Base-by-base conservation (phyloP, 805 yeast genomes). In the Cephaloascus fragrans region DNA sequence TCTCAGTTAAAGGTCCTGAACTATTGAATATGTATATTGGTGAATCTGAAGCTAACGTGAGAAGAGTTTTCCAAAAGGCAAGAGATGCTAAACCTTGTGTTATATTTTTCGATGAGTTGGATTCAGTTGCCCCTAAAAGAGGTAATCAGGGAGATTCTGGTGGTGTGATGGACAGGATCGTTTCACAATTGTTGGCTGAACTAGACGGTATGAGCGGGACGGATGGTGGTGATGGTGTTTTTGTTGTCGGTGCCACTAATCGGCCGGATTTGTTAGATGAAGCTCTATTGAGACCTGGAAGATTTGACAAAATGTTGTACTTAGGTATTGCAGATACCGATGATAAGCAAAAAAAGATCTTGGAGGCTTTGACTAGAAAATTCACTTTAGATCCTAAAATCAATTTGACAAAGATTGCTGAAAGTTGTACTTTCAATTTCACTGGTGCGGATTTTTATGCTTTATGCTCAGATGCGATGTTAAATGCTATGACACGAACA, bases 371-470 rank as follows among this genome's bases (percentile, higher is more conserved):
- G 39, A 88, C 97, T 0, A 65, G 97, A 44, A 89, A 90, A 58
- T 85, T 84, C 57, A 67, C 65, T 37, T 55, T 90, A 10, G 73
- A 69, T 40, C 64, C 69, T 2, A 71, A 74, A 18, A 85, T 89
- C 3, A 70, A 81, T 41, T 61, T 89, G 41, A 49, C 52, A 2
- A 50, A 52, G 4, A 60, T 93, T 19, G 90, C 95, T 0, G 68
- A 71, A 15, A 57, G 61, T 4, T 88, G 97, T 60, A 84, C 95
- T 0, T 87, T 79, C 54, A 87, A 86, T n/a, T 89, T 78, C 54
- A 90, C 98, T 0, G 98, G 98, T 46, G 98, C 98, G 3, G 98
- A 93, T 57, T 90, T 93, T 61, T 93, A 93, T 59, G 98, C 97
- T 0, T 64, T 93, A 42, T 87, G 97, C 54, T 83, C 95, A 0